Percentiles rank a stretch among this genome's conserved stretches.
Conservation (phyloP, 1,139 yeast genomes). For the Zygosaccharomyces pseudobailii region DNA sequence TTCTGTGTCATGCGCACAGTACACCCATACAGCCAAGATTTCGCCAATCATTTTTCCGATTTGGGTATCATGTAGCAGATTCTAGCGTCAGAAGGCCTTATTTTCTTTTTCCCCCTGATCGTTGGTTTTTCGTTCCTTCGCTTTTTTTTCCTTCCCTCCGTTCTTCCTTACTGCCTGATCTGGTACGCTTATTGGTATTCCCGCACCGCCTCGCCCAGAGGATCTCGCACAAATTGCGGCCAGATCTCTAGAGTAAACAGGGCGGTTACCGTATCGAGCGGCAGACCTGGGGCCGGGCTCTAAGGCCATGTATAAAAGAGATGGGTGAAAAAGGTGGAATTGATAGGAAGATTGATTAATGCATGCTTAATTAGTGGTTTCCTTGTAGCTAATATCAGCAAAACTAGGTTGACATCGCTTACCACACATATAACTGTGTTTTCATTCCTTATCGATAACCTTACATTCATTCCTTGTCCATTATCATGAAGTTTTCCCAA, state of each 20-base stretch:
- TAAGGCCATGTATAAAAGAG: slow-evolving; percentile 3
- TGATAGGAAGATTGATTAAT: not conserved
- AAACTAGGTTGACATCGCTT: not conserved
- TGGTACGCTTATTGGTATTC: slow-evolving; percentile 1
- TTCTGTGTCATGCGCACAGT: not conserved
- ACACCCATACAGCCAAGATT: not conserved
- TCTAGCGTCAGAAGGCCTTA: not conserved
- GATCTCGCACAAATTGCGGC: not conserved
- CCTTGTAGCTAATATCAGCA: not conserved
- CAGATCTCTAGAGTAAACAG: slow-evolving; percentile 4
- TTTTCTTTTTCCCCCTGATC: not conserved
- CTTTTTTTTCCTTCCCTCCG: not conserved
- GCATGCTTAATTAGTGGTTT: not conserved
- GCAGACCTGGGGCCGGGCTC: not conserved
- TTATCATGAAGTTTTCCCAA: slow-evolving; percentile 20
- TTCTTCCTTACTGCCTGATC: not conserved
- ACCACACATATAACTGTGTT: slow-evolving; percentile 6
- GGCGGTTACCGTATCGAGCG: slow-evolving; percentile 4
- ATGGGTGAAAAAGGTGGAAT: not conserved
- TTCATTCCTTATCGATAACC: slow-evolving; percentile 4
- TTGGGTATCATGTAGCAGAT: not conserved
- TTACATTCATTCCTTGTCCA: not conserved
- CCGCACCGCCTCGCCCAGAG: slow-evolving; percentile 5
- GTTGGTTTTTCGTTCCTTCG: not conserved
- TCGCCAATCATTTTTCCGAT: slow-evolving; percentile 4